Conservation (phyloP, 371 early-diverging fungal species). For the Lichtheimia corymbifera region DNA sequence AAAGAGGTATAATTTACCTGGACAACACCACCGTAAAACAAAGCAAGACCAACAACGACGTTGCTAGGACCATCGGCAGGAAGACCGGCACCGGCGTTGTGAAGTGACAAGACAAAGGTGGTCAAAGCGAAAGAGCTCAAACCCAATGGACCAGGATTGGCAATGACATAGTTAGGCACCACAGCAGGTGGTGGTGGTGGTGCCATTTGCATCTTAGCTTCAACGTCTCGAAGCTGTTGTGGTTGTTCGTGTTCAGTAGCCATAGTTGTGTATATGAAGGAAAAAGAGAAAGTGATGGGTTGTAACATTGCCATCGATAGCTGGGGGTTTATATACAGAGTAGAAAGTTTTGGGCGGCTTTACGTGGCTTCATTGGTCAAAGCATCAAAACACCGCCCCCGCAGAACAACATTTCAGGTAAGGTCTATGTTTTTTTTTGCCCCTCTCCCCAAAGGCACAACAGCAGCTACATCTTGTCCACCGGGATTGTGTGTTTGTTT, state of each 20-base stretch:
- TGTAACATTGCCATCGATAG: background rate
- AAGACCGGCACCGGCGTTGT: constrained; percentile 71
- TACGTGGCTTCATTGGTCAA: background rate
- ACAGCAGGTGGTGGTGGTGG: background rate
- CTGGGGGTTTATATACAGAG: background rate
- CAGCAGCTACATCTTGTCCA: background rate
- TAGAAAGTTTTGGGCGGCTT: background rate
- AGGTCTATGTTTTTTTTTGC: too few species aligned
- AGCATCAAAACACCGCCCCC: constrained; percentile 1
- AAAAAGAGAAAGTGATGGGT: background rate
- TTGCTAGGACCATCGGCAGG: constrained; percentile 52
- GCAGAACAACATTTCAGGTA: too few species aligned
- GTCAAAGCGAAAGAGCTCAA: constrained; percentile 76
- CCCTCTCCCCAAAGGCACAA: too few species aligned
- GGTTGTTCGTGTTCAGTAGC: background rate
- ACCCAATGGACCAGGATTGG: constrained; percentile 78
- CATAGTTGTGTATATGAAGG: background rate
- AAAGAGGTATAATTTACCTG: constrained; percentile 51
- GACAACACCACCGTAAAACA: constrained; percentile 80
- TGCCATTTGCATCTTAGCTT: background rate
- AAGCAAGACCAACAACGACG: constrained; percentile 68
- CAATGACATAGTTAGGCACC: constrained; percentile 25
- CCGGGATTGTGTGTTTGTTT: background rate
- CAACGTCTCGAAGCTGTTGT: background rate
- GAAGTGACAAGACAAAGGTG: constrained; percentile 71